These are phyloP conservation scores for Phlegmacium glaucopus DNA, from an alignment of 768 basidiomycete genomes.

Conservation along the genomic window DNA sequence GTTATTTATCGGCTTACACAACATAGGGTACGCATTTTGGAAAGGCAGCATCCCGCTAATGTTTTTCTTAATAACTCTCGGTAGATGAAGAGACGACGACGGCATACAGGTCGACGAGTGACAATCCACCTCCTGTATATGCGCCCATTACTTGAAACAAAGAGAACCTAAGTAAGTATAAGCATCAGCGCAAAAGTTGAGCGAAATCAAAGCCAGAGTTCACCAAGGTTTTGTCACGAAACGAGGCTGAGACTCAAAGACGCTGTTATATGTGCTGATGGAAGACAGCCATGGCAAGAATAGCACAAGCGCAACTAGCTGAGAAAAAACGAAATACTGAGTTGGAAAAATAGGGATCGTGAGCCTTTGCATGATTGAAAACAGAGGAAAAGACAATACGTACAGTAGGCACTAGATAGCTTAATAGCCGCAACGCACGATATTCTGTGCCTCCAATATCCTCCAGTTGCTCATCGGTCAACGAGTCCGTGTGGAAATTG, in stretches of 20 bases:
- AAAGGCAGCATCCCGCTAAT: conserved; percentile 67
- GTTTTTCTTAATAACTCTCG: not conserved
- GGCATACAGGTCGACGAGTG: conserved; percentile 54
- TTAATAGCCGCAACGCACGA: conserved; percentile 52
- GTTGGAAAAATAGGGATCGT: not conserved
- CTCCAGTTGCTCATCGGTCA: conserved; percentile 68
- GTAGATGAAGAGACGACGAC: not conserved
- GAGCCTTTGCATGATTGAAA: not conserved
- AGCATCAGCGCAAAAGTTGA: not conserved
- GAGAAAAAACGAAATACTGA: conserved; percentile 64
- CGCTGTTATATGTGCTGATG: conserved; percentile 43
- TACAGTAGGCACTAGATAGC: conserved; percentile 46
- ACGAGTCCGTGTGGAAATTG: conserved; percentile 45
- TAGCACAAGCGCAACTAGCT: conserved; percentile 52
- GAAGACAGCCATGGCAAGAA: conserved; percentile 59
- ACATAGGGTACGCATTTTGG: conserved; percentile 62
- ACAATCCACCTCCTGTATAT: conserved; percentile 71
- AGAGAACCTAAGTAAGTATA: conserved; percentile 31
- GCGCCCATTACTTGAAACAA: conserved; percentile 43
- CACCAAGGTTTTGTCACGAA: conserved; percentile 58
- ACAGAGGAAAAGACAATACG: conserved; percentile 11
- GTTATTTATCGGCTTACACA: conserved; percentile 30
- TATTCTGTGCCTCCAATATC: conserved; percentile 78
- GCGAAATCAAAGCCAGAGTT: not conserved
- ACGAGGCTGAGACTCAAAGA: conserved; percentile 46